These are phyloP conservation scores for Coprinellus aureogranulatus DNA, from an alignment of 768 basidiomycete genomes.

Conservation along the genomic window DNA sequence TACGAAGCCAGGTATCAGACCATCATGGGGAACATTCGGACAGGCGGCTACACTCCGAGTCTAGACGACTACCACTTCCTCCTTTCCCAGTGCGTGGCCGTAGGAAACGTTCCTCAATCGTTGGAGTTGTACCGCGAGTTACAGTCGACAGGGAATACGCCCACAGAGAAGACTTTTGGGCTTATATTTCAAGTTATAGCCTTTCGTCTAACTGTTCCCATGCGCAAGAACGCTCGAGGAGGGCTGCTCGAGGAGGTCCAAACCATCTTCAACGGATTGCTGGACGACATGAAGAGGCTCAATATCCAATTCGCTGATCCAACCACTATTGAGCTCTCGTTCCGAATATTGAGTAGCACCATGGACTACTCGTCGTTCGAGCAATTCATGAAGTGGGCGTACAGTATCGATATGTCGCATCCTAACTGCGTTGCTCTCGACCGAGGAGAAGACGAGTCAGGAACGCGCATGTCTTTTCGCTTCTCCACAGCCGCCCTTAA, in stretches of 20 bases:
- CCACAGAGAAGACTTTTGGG: slow-evolving; percentile 55
- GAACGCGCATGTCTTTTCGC: slow-evolving; percentile 30
- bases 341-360: slow-evolving; percentile 69
- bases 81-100: slow-evolving; percentile 70
- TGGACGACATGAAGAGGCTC: slow-evolving; percentile 55
- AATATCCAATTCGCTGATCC: slow-evolving; percentile 53
- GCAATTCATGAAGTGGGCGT: slow-evolving; percentile 60
- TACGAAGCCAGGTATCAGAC: slow-evolving; percentile 68
- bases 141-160: slow-evolving; percentile 39
- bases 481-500: slow-evolving; percentile 70
- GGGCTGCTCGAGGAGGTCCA: slow-evolving; percentile 41
- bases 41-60: slow-evolving; percentile 43
- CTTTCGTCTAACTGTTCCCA: slow-evolving; percentile 63
- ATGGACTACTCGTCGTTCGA: slow-evolving; percentile 56
- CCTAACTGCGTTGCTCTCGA: slow-evolving; percentile 68
- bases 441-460: slow-evolving; percentile 22
- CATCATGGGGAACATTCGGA: slow-evolving; percentile 69
- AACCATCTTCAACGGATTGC: slow-evolving; percentile 46
- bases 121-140: slow-evolving; percentile 64
- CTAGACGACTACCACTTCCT: slow-evolving; percentile 75
- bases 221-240: slow-evolving; percentile 34
- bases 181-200: slow-evolving; percentile 69
- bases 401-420: slow-evolving; percentile 73
- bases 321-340: slow-evolving; percentile 60
- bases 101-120: slow-evolving; percentile 65